phyloP scores from a whole-genome alignment of 352 stramenopile genomes.

The Phytophthora pseudosyringae region DNA sequence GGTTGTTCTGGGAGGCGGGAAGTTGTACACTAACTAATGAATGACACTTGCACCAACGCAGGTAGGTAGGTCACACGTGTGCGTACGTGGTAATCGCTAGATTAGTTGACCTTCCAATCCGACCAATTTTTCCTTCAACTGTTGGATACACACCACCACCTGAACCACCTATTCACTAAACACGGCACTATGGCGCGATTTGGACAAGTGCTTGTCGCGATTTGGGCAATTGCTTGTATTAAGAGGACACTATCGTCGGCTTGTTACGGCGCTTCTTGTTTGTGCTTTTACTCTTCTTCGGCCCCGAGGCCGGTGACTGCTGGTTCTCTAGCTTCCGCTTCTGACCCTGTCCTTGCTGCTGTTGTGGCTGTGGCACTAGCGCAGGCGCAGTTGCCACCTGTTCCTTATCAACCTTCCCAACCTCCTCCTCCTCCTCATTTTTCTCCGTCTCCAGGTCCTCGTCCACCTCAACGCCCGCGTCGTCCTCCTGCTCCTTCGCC shows the following conservation, averaged over 20 bases:
- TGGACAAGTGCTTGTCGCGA: neutral
- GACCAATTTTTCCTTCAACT: too few species aligned
- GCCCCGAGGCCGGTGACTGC: neutral
- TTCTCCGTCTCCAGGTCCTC: neutral
- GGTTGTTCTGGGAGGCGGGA: neutral
- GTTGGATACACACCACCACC: too few species aligned
- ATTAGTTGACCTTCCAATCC: too few species aligned
- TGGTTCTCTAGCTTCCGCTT: conserved; percentile 17
- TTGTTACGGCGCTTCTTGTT: conserved; percentile 32
- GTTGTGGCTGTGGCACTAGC: neutral
- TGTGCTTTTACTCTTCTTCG: conserved; percentile 26
- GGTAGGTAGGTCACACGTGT: too few species aligned
- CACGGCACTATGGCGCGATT: neutral
- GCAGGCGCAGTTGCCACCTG: neutral
- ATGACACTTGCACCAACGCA: too few species aligned
- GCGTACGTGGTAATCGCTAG: too few species aligned
- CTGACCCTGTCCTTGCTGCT: conserved; percentile 12
- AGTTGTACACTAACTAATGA: too few species aligned
- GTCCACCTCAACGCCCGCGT: neutral
- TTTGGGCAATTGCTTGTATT: conserved; percentile 7
- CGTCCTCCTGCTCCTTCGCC: conserved; percentile 1
- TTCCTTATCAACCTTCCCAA: conserved; percentile 1
- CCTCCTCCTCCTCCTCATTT: neutral
- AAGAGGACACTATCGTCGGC: conserved; percentile 14
- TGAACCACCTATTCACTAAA: too few species aligned